Conservation (phyloP, 1,284 basidiomycete species). For the Ceratorhiza oryzae-sativae region DNA sequence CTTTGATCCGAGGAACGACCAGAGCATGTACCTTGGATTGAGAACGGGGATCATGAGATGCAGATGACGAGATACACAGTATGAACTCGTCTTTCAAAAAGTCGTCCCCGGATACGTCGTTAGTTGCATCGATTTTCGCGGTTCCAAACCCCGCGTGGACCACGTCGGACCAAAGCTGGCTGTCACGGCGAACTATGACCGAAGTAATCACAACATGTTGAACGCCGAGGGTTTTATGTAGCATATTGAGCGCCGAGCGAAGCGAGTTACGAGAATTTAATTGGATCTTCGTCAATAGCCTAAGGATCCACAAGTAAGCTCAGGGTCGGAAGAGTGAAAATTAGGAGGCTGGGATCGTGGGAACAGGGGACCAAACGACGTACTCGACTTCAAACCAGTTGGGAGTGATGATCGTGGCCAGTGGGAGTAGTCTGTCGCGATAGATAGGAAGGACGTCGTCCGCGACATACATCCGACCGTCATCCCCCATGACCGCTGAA, state of each 20-base stretch:
- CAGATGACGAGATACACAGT: slow-evolving; percentile 78
- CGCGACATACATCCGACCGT: slow-evolving; percentile 87
- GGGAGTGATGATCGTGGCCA: slow-evolving; percentile 91
- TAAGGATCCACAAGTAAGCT: slow-evolving; percentile 48
- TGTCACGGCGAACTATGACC: slow-evolving; percentile 54
- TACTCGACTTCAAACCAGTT: slow-evolving; percentile 99
- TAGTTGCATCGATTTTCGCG: not conserved
- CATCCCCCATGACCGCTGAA: slow-evolving; percentile 86
- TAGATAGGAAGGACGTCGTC: slow-evolving; percentile 90
- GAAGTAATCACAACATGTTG: slow-evolving; percentile 93
- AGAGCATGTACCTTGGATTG: slow-evolving; percentile 64
- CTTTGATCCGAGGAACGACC: slow-evolving; percentile 80
- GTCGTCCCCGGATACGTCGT: not conserved
- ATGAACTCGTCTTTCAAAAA: slow-evolving; percentile 58
- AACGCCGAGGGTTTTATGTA: slow-evolving; percentile 79
- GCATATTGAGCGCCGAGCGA: slow-evolving; percentile 68
- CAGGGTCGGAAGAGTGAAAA: not conserved
- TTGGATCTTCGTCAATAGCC: slow-evolving; percentile 74
- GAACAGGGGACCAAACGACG: slow-evolving; percentile 48
- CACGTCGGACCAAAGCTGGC: not conserved
- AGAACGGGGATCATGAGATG: slow-evolving; percentile 42
- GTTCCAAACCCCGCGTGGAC: not conserved
- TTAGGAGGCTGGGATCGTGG: not conserved
- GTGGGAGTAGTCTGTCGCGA: slow-evolving; percentile 70
- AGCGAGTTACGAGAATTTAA: slow-evolving; percentile 74